Base-by-base conservation (phyloP, 306 rosid species). In the Prunus armeniaca region DNA sequence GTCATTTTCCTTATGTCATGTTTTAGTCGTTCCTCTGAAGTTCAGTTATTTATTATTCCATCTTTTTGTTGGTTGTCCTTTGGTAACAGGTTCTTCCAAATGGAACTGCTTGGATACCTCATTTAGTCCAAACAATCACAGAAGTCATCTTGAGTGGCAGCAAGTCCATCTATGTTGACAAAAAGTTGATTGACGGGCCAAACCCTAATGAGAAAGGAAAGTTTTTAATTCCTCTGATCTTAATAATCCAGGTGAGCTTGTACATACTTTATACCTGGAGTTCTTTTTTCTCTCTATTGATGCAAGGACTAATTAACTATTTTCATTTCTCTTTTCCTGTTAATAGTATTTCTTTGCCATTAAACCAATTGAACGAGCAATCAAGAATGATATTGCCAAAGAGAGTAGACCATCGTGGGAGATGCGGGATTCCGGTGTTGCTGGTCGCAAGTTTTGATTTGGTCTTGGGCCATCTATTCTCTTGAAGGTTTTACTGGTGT, bases 81-180 rank as follows among this genome's bases (percentile, higher is more conserved):
- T 61, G 89, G 61, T 79, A 73, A 80, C 60, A 95, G 99, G 86
- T 95, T 84, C 97, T 95, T 80, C 99, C 97, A 27, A 89, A 90
- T 81, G 97, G 96, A 74, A 84, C 80, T 73, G 90, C 92, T 49
- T 95, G 97, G 99, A 95, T 95, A 86, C 87, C 97, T 76, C 75
- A 86, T 62, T 78, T 90, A 55, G 97, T 95, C 76, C 84, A 92
- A 81, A 86, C 88, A 71, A 89, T 92, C 86, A 95, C 91, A 54
- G 86, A 82, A 71, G 79, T 89, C 6, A 84, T 86, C 28, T 79
- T 90, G 87, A 91, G 85, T 72, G 87, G 87, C 79, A 84, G 82
- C 81, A 84, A 80, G 72, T 88, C 97, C 17, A 87, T 95, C 78
- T 46, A 74, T 61, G 93, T 95, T 9, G 97, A 95, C 78, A 88